Evolutionary conservation across 73 alveolate species (phyloP), one percentile per base, ranked within the genome.

Genomic region (Breviolum minutum): DNA sequence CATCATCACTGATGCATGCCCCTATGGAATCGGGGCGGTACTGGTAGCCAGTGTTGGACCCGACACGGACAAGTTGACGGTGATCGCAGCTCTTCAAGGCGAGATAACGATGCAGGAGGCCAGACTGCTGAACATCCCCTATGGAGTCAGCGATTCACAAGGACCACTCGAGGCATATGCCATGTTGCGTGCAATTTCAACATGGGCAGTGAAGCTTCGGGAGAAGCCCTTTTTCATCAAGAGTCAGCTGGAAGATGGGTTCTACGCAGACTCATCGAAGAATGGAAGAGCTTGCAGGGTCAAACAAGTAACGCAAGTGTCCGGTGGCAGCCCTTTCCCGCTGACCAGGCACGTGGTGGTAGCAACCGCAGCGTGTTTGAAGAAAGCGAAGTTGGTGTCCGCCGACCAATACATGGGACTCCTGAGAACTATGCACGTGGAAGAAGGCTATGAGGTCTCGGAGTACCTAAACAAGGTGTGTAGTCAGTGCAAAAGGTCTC

Each of bases 1-100:
- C 88, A 80, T 80, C 88, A 29, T 80, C 32, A 80, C 88, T 7
- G 88, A 80, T 16, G 88, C 88, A 3, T 80, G 69, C 19, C 88
- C 88, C 6, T 10, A 40, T n/a, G 88, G 88, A 7, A 16, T 80
- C 16, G 88, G 88, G 16, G 88, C 88, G 6, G 29, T 80, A 2
- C 29, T 80, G 74, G 6, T 48, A 32, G 9, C n/a, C 6, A 14
- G n/a, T 80, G 69, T 8, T 16, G 29, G 29, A 7, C 7, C 7
- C 8, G 69, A 13, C 24, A 48, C 14, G 88, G 9, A 76, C 61
- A 12, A 24, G 63, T 8, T 32, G 32, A 24, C 27, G 7, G 27
- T 32, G 4, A 40, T n/a, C 69, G 88, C 7, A 68, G 88, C 88
- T 6, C 5, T 80, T 29, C 69, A 80, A 48, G 68, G 12, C 69